These are phyloP conservation scores for Intubia oerlemansii DNA, from an alignment of 2,329 filamentous ascomycete genomes.

Conservation along the genomic window DNA sequence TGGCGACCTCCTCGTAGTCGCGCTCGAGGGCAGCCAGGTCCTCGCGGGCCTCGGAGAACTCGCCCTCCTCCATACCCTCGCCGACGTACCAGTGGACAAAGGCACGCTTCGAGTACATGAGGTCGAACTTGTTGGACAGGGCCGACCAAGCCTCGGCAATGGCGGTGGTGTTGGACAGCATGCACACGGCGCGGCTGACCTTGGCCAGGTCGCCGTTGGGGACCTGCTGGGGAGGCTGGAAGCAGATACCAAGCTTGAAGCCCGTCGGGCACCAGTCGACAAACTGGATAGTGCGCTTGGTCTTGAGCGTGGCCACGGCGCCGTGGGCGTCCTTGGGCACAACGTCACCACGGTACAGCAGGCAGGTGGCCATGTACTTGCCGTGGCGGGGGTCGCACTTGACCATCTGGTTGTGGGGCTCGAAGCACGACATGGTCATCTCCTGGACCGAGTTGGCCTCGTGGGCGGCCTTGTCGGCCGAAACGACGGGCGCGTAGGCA, in stretches of 20 bases:
- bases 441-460: conserved; percentile 96
- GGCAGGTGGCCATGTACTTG: conserved; percentile 99
- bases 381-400: conserved; percentile 96
- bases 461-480: conserved; percentile 85
- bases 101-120: conserved; percentile 99
- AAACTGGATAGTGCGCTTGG: conserved; percentile 97
- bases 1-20: conserved; percentile 96
- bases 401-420: conserved; percentile 99
- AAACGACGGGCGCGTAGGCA: conserved; percentile 86
- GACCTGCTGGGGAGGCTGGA: conserved; percentile 64
- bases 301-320: conserved; percentile 91
- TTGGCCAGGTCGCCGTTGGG: conserved; percentile 76
- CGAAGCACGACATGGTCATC: conserved; percentile 98
- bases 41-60: conserved; percentile 98
- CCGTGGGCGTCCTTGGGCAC: conserved; percentile 88
- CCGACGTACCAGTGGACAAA: conserved; percentile 99
- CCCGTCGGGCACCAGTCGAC: conserved; percentile 99
- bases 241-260: conserved; percentile 99
- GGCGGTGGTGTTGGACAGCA: conserved; percentile 96
- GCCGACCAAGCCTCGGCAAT: conserved; percentile 97
- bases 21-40: conserved; percentile 94
- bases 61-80: conserved; percentile 99
- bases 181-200: conserved; percentile 98
- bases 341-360: conserved; percentile 96
- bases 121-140: conserved; percentile 93